Conservation (phyloP, 495 filamentous ascomycete species). For the Podospora pseudoanserina region DNA sequence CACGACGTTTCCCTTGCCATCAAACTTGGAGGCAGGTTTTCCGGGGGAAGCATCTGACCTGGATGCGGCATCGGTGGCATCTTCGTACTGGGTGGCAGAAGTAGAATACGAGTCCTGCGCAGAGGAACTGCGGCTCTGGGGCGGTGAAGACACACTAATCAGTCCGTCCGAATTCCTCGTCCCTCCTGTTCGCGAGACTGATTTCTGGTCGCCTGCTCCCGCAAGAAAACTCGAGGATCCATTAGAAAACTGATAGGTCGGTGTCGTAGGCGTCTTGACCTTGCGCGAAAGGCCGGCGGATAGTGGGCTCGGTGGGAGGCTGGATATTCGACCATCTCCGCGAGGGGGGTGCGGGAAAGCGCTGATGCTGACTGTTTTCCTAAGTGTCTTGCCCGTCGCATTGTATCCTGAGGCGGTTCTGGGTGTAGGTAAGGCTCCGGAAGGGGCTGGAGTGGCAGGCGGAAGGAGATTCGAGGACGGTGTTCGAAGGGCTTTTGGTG, state of each 20-base stretch:
- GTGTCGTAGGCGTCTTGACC: slow-evolving; percentile 38
- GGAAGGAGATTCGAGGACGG: slow-evolving; percentile 53
- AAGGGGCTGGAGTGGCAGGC: slow-evolving; percentile 46
- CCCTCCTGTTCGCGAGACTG: slow-evolving; percentile 55
- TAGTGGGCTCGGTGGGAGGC: slow-evolving; percentile 58
- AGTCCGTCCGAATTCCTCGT: slow-evolving; percentile 65
- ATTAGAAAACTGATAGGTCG: slow-evolving; percentile 41
- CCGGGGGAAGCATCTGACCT: slow-evolving; percentile 37
- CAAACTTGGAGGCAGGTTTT: slow-evolving; percentile 48
- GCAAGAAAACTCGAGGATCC: slow-evolving; percentile 72
- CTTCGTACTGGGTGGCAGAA: slow-evolving; percentile 83
- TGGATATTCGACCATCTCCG: slow-evolving; percentile 50
- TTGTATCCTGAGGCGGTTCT: slow-evolving; percentile 49
- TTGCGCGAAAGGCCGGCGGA: slow-evolving; percentile 45
- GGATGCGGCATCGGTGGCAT: slow-evolving; percentile 52
- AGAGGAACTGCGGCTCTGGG: slow-evolving; percentile 84
- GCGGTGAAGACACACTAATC: slow-evolving; percentile 70
- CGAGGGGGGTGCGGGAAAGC: slow-evolving; percentile 89
- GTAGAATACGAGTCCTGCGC: slow-evolving; percentile 88
- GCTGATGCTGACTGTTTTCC: slow-evolving; percentile 85
- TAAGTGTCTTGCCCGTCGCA: slow-evolving; percentile 59
- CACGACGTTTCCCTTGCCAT: slow-evolving; percentile 90
- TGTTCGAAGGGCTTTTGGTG: slow-evolving; percentile 56
- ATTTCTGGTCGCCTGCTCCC: slow-evolving; percentile 70
- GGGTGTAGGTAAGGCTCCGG: slow-evolving; percentile 49